These are phyloP conservation scores for Fraxinus latifolia DNA, from an alignment of 305 asterid species.

Conservation along the genomic window DNA sequence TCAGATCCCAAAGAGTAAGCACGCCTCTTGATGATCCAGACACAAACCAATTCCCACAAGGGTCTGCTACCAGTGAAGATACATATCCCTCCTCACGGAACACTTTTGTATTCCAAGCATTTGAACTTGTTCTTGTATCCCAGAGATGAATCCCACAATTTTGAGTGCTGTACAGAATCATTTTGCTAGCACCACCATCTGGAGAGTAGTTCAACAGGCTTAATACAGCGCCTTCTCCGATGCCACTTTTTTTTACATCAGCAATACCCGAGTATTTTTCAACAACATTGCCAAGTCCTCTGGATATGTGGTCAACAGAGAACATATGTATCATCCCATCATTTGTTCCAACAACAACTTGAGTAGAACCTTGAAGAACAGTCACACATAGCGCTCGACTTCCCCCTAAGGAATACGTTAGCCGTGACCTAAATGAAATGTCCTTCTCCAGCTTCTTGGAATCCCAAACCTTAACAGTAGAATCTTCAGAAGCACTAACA, in stretches of 20 bases:
- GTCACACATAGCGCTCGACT: slow-evolving; percentile 86
- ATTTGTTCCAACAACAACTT: slow-evolving; percentile 87
- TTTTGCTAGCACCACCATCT: slow-evolving; percentile 64
- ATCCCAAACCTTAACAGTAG: slow-evolving; percentile 97
- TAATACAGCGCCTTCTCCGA: slow-evolving; percentile 80
- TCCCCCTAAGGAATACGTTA: slow-evolving; percentile 82
- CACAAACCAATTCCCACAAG: slow-evolving; percentile 97
- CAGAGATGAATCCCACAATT: slow-evolving; percentile 87
- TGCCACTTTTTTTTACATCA: slow-evolving; percentile 63
- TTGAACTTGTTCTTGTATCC: slow-evolving; percentile 76
- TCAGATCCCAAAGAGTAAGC: slow-evolving; percentile 96
- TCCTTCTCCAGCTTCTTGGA: slow-evolving; percentile 97
- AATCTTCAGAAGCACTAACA: slow-evolving; percentile 96
- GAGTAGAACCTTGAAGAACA: slow-evolving; percentile 80
- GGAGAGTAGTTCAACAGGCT: slow-evolving; percentile 82
- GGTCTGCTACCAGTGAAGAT: slow-evolving; percentile 84
- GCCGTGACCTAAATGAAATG: slow-evolving; percentile 91
- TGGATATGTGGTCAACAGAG: slow-evolving; percentile 83
- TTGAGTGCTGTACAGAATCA: slow-evolving; percentile 80
- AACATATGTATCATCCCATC: slow-evolving; percentile 88
- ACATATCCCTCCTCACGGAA: slow-evolving; percentile 84
- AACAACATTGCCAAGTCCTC: slow-evolving; percentile 92
- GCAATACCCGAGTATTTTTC: slow-evolving; percentile 94
- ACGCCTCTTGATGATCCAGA: slow-evolving; percentile 97
- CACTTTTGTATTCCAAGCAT: slow-evolving; percentile 80